These are phyloP conservation scores for Aspergillus hortae DNA, from an alignment of 2,329 filamentous ascomycete genomes.

Conservation along the genomic window DNA sequence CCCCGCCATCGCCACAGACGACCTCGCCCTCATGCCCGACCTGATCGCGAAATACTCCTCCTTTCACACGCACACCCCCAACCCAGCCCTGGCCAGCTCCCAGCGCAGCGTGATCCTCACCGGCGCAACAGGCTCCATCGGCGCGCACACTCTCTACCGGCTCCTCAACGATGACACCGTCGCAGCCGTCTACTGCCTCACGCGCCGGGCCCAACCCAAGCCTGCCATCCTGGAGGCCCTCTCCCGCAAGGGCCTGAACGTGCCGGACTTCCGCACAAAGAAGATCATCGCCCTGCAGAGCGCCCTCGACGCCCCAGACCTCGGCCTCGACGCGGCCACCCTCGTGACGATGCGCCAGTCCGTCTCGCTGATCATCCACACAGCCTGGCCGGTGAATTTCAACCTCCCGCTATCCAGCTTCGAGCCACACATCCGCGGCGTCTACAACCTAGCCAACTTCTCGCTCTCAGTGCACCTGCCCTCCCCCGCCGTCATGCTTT, in stretches of 20 bases:
- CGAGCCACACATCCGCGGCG: constrained; percentile 43
- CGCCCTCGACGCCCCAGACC: constrained; percentile 35
- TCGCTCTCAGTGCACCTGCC: constrained; percentile 36
- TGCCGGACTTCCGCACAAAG: constrained; percentile 19
- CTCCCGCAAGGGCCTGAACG: constrained; percentile 14
- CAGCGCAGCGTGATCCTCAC: constrained; percentile 30
- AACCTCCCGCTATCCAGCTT: constrained; percentile 49
- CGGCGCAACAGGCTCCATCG: constrained; percentile 45
- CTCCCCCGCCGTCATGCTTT: constrained; percentile 38
- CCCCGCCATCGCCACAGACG: constrained; percentile 11
- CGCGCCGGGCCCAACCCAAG: constrained; percentile 22
- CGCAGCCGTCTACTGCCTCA: constrained; percentile 36
- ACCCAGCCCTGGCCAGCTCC: constrained; percentile 18
- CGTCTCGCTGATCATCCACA: constrained; percentile 48
- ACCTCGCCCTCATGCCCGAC: constrained; percentile 35
- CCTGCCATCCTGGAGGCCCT: constrained; percentile 22
- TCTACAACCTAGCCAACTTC: constrained; percentile 46
- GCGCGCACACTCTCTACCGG: constrained; percentile 38
- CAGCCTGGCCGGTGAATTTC: constrained; percentile 57
- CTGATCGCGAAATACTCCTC: constrained; percentile 47
- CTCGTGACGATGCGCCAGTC: constrained; percentile 38
- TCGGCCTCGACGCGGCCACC: constrained; percentile 39
- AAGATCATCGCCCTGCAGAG: constrained; percentile 42
- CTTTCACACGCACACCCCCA: constrained; percentile 32
- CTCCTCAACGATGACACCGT: constrained; percentile 36